Evolutionary conservation across 768 basidiomycete genomes (phyloP), one percentile per base, ranked within the genome.

Genomic region (Lyophyllum decastes): DNA sequence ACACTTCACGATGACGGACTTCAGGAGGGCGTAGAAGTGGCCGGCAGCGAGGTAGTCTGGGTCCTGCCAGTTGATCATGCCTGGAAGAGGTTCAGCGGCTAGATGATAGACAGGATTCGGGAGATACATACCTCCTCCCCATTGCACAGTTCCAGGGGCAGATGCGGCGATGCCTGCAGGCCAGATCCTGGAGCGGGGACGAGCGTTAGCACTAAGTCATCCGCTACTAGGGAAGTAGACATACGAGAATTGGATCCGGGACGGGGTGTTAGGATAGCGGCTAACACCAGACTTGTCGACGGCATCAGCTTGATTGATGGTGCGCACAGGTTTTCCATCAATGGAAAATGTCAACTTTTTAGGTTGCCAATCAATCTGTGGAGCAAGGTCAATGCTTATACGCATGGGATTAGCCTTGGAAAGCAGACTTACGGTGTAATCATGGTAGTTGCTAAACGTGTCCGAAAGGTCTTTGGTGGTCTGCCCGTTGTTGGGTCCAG

Each of bases 351-450:
- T 80, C 52, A 94, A 71, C 7, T 77, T 70, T 21, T 88, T 81
- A 1, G 84, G 85, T 63, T 87, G 81, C 93, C 93, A 95, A 70
- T 94, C 86, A 62, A 94, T 82, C 90, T 94, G 64, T 21, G 38
- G 21, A 61, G 17, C 21, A 49, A 52, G 9, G 27, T 17, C 22
- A 40, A 27, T 40, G 25, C 0, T 41, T 19, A 41, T 0, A 26
- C 25, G 17, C 25, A 52, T 25, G 19, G 26, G 49, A n/a, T 9
- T 33, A 41, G 14, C n/a, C 5, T 27, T 11, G 35, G 30, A 17
- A 52, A 40, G 25, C 19, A 14, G 47, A 73, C 87, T 53, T 61
- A 90, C 89, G 6, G 89, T 86, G 64, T 85, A 92, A 62, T 89
- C 85, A 69, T 92, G 90, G 72, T 85, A 93, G 67, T 87, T 86